phyloP scores from a whole-genome alignment of 129 eudicot genomes.

The Calendula officinalis region DNA sequence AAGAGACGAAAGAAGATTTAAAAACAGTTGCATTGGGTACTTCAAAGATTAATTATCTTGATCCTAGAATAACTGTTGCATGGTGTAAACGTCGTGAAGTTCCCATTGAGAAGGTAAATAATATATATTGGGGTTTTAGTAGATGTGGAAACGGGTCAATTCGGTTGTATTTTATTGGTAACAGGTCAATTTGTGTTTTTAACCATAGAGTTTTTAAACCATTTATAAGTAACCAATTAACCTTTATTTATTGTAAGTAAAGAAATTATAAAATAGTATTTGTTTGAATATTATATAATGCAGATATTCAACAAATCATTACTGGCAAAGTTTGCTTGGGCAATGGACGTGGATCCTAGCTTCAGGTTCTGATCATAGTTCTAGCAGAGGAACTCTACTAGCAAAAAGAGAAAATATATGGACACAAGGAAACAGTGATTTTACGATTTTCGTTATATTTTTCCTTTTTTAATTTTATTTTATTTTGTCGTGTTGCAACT shows the following conservation, averaged over 20 bases:
- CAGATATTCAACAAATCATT: constrained; percentile 95
- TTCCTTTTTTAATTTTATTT: background rate
- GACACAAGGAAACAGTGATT: constrained; percentile 11
- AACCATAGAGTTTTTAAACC: too few species aligned
- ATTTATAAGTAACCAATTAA: too few species aligned
- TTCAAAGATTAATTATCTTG: constrained; percentile 76
- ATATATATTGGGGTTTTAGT: background rate
- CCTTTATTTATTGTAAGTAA: too few species aligned
- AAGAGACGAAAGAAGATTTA: constrained; percentile 36
- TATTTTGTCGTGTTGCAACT: constrained; percentile 9
- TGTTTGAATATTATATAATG: constrained; percentile 9
- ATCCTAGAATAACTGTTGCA: background rate
- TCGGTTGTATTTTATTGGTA: too few species aligned
- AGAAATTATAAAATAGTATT: background rate
- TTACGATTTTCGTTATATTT: constrained; percentile 13
- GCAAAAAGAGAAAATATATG: background rate
- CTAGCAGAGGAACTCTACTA: constrained; percentile 28
- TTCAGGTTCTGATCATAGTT: constrained; percentile 72
- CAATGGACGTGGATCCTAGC: constrained; percentile 91
- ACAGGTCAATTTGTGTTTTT: too few species aligned
- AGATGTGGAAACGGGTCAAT: too few species aligned
- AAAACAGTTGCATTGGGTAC: constrained; percentile 88
- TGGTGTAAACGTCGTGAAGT: background rate
- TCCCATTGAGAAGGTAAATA: background rate
- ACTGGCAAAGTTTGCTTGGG: constrained; percentile 91